Evolutionary conservation across 805 yeast species (phyloP).

Genomic region (Ogataea degrootiae): DNA sequence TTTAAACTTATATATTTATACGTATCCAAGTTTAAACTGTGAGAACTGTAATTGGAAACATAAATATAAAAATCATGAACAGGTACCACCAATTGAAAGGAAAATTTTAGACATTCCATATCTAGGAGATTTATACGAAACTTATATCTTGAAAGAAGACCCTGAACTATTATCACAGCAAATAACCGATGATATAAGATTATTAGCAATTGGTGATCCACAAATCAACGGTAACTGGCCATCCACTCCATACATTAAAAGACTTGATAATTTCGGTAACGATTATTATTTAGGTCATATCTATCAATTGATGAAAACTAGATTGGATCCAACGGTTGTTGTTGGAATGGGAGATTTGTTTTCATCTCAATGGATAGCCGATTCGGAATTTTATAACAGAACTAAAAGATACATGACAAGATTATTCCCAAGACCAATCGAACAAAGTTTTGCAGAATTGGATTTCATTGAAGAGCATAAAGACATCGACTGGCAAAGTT

Average conservation of each 20-base stretch:
- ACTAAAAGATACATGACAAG: conserved; percentile 71
- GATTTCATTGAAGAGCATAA: conserved; percentile 46
- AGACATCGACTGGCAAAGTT: conserved; percentile 49
- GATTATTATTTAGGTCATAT: conserved; percentile 87
- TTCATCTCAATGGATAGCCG: conserved; percentile 92
- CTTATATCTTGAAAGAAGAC: conserved; percentile 26
- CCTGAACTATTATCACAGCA: conserved; percentile 1
- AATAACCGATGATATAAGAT: conserved; percentile 37
- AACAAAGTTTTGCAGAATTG: conserved; percentile 44
- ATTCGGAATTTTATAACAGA: conserved; percentile 78
- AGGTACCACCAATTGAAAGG: conserved; percentile 11
- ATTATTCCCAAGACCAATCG: conserved; percentile 54
- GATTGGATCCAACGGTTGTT: conserved; percentile 72
- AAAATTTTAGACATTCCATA: conserved; percentile 25
- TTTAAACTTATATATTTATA: conserved; percentile 62
- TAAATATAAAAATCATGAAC: conserved; percentile 19
- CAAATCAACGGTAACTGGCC: conserved; percentile 90
- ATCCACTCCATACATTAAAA: conserved; percentile 61
- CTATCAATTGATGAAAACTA: conserved; percentile 54
- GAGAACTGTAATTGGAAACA: conserved; percentile 59
- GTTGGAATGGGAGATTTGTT: conserved; percentile 91
- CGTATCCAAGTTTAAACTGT: conserved; percentile 64
- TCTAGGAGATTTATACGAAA: conserved; percentile 30
- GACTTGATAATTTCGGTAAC: conserved; percentile 84
- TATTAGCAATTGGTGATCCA: conserved; percentile 92